Conservation (phyloP, 2,329 filamentous ascomycete species). For the Clarireedia paspali region DNA sequence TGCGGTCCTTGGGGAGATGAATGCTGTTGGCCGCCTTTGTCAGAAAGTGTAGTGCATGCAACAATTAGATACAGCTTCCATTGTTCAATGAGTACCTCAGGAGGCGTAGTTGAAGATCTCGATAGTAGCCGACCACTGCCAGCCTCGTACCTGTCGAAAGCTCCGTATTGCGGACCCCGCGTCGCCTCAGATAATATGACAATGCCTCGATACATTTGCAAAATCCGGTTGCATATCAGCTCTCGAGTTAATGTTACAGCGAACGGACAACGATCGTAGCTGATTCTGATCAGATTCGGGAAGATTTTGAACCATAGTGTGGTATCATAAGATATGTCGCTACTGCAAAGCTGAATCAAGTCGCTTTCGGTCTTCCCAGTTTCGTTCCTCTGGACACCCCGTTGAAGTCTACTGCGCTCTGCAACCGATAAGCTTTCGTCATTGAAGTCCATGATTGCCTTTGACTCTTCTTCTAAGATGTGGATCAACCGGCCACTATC, state of each 20-base stretch:
- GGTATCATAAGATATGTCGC: conserved; percentile 88
- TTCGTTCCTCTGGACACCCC: conserved; percentile 78
- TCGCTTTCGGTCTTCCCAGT: conserved; percentile 62
- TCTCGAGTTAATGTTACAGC: conserved; percentile 87
- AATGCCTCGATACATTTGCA: conserved; percentile 88
- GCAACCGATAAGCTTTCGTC: conserved; percentile 87
- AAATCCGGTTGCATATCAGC: conserved; percentile 81
- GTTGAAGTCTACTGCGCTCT: conserved; percentile 84
- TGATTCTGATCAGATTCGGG: conserved; percentile 84
- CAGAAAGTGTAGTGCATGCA: conserved; percentile 89
- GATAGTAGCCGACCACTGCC: conserved; percentile 37
- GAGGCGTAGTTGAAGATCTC: conserved; percentile 61
- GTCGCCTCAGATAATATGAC: conserved; percentile 68
- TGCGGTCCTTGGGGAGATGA: conserved; percentile 53
- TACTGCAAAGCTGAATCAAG: conserved; percentile 88
- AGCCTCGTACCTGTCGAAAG: conserved; percentile 39
- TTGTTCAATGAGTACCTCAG: conserved; percentile 87
- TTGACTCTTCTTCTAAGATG: conserved; percentile 84
- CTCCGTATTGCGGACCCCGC: conserved; percentile 55
- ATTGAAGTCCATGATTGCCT: conserved; percentile 83
- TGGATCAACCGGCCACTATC: conserved; percentile 70
- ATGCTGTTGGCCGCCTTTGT: conserved; percentile 60
- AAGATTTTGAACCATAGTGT: conserved; percentile 98
- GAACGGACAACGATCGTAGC: conserved; percentile 84
- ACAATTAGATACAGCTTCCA: conserved; percentile 98